A percentile compares a stretch with the other conserved stretches of the same genome.
phyloP scores from a whole-genome alignment of 495 filamentous ascomycete genomes.

The Daldinia vernicosa region DNA sequence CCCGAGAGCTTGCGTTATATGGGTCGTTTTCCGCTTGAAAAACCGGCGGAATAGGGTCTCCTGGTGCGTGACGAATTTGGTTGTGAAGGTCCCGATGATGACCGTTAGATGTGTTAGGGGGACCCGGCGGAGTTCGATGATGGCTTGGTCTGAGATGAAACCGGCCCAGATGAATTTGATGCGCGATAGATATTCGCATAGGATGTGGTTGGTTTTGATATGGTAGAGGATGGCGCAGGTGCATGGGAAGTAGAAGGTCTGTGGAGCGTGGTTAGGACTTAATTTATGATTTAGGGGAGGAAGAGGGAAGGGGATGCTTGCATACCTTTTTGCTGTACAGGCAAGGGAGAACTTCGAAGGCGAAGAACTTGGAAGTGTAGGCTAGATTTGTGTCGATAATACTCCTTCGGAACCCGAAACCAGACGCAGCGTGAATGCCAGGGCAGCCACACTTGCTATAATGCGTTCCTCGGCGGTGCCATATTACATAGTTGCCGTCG shows the following conservation, averaged over 20 bases:
- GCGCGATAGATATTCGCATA: background rate
- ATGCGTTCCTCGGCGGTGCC: background rate
- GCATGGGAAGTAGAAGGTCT: background rate
- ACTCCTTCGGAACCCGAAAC: accelerated
- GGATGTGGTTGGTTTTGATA: background rate
- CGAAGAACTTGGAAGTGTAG: background rate
- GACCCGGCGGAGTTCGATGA: background rate
- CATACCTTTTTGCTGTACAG: background rate
- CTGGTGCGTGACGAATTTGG: background rate
- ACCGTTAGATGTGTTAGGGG: background rate
- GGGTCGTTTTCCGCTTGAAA: background rate
- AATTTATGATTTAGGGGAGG: too few relatives aligned
- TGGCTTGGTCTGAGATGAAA: background rate
- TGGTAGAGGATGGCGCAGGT: background rate
- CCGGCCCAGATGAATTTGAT: background rate
- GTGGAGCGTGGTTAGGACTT: background rate
- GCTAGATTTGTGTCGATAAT: background rate
- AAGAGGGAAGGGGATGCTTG: background rate
- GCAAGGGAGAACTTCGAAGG: background rate
- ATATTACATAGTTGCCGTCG: too few relatives aligned
- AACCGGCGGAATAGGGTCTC: background rate
- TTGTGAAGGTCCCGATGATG: background rate
- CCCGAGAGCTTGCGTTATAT: background rate
- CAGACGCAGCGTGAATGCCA: background rate
- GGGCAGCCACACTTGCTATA: background rate